Conservation (phyloP, 1,139 yeast species). For the Geotrichum citri-aurantii region DNA sequence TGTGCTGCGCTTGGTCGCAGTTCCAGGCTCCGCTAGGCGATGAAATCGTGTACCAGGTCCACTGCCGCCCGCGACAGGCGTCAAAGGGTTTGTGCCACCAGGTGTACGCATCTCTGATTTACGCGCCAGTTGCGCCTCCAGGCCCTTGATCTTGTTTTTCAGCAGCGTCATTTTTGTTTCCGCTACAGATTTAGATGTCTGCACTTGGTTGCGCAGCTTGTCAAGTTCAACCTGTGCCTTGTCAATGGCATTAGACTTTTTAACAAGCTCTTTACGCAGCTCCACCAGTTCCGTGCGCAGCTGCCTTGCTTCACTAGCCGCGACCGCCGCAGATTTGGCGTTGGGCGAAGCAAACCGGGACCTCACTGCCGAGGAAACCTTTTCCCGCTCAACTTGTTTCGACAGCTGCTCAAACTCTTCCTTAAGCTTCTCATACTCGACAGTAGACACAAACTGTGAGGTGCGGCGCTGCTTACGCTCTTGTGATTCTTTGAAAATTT, state of each 20-base stretch:
- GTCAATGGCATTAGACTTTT: constrained; percentile 20
- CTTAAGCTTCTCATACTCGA: constrained; percentile 12
- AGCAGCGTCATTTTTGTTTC: constrained; percentile 22
- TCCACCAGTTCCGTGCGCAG: constrained; percentile 22
- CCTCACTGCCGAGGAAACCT: neutral
- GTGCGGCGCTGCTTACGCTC: constrained; percentile 10
- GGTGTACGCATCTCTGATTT: neutral
- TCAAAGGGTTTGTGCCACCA: neutral
- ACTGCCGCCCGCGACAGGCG: constrained; percentile 9
- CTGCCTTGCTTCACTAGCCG: neutral
- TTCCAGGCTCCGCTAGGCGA: neutral
- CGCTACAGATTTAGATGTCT: constrained; percentile 22
- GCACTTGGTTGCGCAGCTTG: constrained; percentile 19
- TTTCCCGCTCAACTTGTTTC: constrained; percentile 8
- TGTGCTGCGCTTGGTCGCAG: neutral
- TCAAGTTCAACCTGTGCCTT: constrained; percentile 22
- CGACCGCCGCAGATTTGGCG: neutral
- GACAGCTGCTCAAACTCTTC: constrained; percentile 3
- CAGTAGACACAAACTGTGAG: constrained; percentile 6
- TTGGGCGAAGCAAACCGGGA: neutral
- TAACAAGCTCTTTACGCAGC: constrained; percentile 19
- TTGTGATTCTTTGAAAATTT: constrained; percentile 7
- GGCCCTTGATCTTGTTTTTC: constrained; percentile 19
- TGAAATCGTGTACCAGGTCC: constrained; percentile 8
- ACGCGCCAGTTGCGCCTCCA: constrained; percentile 6